Percentiles rank a stretch among this genome's conserved stretches.
phyloP scores from a whole-genome alignment of 805 yeast species.

The Candida odintsovae region DNA sequence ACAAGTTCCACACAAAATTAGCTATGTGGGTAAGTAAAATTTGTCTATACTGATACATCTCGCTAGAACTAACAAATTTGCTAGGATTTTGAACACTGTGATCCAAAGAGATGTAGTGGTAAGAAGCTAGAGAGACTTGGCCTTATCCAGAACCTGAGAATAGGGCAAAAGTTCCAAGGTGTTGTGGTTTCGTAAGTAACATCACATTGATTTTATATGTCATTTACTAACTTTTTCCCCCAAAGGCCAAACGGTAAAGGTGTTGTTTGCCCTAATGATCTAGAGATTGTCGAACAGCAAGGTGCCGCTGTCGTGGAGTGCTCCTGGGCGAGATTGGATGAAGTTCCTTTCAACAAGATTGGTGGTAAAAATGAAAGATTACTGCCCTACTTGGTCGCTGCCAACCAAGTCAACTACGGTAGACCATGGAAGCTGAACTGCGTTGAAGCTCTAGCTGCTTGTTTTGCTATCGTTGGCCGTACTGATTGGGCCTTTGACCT shows the following conservation, averaged over 20 bases:
- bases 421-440: conserved; percentile 94
- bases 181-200: conserved; percentile 59
- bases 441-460: conserved; percentile 96
- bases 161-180: conserved; percentile 94
- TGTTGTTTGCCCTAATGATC: conserved; percentile 87
- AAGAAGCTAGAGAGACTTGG: conserved; percentile 90
- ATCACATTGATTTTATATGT: background rate
- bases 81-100: conserved; percentile 91
- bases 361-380: conserved; percentile 88
- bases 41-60: background rate
- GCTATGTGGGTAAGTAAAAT: conserved; percentile 73
- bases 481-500: conserved; percentile 81
- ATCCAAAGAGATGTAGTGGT: conserved; percentile 95
- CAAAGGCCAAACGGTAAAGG: conserved; percentile 73
- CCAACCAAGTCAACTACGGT: conserved; percentile 96
- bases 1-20: conserved; percentile 69
- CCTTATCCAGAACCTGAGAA: conserved; percentile 64
- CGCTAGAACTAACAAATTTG: background rate
- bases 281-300: conserved; percentile 61
- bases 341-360: conserved; percentile 87
- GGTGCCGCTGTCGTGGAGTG: conserved; percentile 99
- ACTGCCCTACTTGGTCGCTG: conserved; percentile 89
- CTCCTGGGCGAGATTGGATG: conserved; percentile 97
- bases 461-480: conserved; percentile 90
- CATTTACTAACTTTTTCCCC: background rate